Conservation (phyloP, 495 filamentous ascomycete species). For the Podospora tetraspora region DNA sequence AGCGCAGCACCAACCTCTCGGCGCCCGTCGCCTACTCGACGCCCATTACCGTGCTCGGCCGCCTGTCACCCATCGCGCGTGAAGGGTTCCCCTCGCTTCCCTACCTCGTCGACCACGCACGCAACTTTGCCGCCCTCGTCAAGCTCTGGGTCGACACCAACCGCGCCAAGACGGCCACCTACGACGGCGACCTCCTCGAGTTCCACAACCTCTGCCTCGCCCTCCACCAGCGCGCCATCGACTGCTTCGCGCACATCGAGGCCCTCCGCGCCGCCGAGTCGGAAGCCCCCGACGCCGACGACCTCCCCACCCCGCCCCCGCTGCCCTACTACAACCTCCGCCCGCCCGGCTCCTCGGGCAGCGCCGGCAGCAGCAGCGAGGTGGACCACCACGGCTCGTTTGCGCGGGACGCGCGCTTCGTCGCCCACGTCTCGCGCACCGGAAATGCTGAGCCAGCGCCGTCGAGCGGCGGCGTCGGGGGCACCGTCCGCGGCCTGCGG, state of each 20-base stretch:
- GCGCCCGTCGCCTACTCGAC: conserved; percentile 88
- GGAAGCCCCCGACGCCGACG: conserved; percentile 56
- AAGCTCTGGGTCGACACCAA: conserved; percentile 66
- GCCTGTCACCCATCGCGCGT: conserved; percentile 72
- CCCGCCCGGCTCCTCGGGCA: conserved; percentile 43
- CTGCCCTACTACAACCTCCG: conserved; percentile 35
- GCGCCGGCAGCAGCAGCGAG: conserved; percentile 29
- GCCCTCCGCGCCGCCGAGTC: conserved; percentile 48
- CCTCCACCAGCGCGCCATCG: conserved; percentile 63
- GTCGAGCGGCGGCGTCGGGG: conserved; percentile 21
- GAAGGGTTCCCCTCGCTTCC: conserved; percentile 95
- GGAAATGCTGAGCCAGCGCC: not conserved
- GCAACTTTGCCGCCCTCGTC: conserved; percentile 83
- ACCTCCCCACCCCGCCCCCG: conserved; percentile 42
- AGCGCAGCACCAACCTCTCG: conserved; percentile 51
- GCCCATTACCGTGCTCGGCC: conserved; percentile 81
- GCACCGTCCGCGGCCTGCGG: conserved; percentile 36
- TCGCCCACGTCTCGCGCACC: not conserved
- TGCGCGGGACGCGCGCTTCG: not conserved
- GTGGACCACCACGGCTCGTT: conserved; percentile 29
- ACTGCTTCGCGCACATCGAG: conserved; percentile 30
- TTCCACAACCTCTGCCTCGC: conserved; percentile 73
- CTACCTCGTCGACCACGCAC: conserved; percentile 86
- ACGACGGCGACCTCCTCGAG: conserved; percentile 56
- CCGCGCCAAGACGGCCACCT: conserved; percentile 41